phyloP scores from a whole-genome alignment of 2,329 filamentous ascomycete genomes.

The Penicillium sp. region DNA sequence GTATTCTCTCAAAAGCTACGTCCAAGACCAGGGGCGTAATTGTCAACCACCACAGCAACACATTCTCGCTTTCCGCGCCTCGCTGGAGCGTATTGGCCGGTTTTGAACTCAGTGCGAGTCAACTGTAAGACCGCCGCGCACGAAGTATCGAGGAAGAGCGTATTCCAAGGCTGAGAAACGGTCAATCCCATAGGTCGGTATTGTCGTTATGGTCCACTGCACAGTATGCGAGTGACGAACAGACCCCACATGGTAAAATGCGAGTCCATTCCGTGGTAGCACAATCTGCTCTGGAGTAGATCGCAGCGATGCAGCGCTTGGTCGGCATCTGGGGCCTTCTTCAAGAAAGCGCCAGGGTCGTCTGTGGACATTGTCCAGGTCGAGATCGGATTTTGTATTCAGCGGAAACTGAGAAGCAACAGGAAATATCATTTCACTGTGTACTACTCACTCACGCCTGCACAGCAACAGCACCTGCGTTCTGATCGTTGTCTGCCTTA shows the following conservation, averaged over 20 bases:
- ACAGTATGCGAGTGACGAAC: neutral
- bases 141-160: neutral
- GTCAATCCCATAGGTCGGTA: neutral
- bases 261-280: neutral
- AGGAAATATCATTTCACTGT: neutral
- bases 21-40: neutral
- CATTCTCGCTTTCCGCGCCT: neutral
- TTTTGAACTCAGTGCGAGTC: neutral
- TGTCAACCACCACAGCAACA: neutral
- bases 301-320: neutral
- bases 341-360: neutral
- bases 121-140: neutral
- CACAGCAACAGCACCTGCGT: slow-evolving; percentile 34
- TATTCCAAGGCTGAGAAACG: neutral
- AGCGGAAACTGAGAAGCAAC: neutral
- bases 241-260: neutral
- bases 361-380: neutral
- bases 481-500: slow-evolving; percentile 38
- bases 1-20: neutral
- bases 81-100: neutral
- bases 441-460: slow-evolving; percentile 32
- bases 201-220: neutral
- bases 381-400: neutral
- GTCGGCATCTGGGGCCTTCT: neutral
- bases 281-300: neutral